Percentiles rank a stretch among this genome's conserved stretches.
These are phyloP conservation scores for Botrytis hyacinthi DNA, from an alignment of 2,329 filamentous ascomycete genomes.

Conservation along the genomic window DNA sequence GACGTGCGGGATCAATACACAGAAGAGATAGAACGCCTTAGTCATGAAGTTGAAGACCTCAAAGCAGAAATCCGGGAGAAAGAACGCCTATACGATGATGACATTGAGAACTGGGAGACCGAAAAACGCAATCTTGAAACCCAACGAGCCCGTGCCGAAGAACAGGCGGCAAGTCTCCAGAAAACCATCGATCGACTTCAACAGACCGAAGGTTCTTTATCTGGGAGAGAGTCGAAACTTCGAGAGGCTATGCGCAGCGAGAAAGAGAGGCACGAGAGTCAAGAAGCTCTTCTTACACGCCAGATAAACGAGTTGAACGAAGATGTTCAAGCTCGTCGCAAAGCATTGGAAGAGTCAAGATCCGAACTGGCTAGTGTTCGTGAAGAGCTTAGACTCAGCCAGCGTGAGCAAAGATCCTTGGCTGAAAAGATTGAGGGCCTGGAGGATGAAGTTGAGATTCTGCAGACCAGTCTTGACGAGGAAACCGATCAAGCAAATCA, in stretches of 20 bases:
- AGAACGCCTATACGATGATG: conserved; percentile 67
- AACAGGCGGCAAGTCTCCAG: conserved; percentile 65
- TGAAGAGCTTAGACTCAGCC: conserved; percentile 68
- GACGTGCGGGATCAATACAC: conserved; percentile 55
- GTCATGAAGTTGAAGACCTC: conserved; percentile 50
- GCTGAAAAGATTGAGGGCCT: conserved; percentile 64
- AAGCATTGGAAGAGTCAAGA: conserved; percentile 62
- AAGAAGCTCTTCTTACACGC: conserved; percentile 67
- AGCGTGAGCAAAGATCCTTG: conserved; percentile 60
- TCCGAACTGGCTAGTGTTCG: conserved; percentile 63
- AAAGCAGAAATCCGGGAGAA: conserved; percentile 64
- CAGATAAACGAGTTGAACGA: conserved; percentile 73
- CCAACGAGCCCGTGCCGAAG: conserved; percentile 64
- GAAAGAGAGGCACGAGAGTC: conserved; percentile 66
- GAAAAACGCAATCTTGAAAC: conserved; percentile 63
- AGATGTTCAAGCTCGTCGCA: conserved; percentile 65
- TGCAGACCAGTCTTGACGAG: conserved; percentile 57
- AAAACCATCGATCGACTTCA: conserved; percentile 69
- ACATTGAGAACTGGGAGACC: conserved; percentile 70
- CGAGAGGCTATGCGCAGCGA: conserved; percentile 69
- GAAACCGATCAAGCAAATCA: conserved; percentile 59
- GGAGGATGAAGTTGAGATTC: conserved; percentile 73
- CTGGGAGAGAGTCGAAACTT: conserved; percentile 64
- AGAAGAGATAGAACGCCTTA: conserved; percentile 53
- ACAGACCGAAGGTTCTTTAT: conserved; percentile 64